Conservation (phyloP, 768 basidiomycete genomes). For the Auriculariales sp. region DNA sequence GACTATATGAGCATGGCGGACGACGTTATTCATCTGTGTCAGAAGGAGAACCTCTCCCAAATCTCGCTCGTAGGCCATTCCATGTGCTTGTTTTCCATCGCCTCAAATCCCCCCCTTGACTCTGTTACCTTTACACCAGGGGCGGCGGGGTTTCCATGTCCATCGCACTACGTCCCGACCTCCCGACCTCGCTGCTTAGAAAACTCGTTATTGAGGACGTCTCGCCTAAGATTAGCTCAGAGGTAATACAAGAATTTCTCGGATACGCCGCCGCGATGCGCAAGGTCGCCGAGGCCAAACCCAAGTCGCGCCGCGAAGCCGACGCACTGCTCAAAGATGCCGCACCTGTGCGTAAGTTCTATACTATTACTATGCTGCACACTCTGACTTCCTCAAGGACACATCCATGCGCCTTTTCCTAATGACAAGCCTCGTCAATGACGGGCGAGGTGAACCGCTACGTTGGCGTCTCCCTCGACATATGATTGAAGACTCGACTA, state of each 20-base stretch:
- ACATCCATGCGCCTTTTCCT: constrained; percentile 65
- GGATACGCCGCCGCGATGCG: constrained; percentile 61
- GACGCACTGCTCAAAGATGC: constrained; percentile 43
- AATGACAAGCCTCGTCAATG: constrained; percentile 59
- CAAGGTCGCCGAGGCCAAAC: constrained; percentile 41
- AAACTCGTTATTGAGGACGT: constrained; percentile 72
- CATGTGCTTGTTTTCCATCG: constrained; percentile 39
- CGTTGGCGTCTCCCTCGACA: constrained; percentile 63
- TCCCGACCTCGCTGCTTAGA: constrained; percentile 27
- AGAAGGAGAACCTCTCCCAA: constrained; percentile 34
- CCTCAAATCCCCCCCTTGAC: too few species aligned
- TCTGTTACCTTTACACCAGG: constrained; percentile 37
- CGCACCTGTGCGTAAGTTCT: constrained; percentile 37
- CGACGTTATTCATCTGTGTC: constrained; percentile 60
- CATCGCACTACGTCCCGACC: constrained; percentile 36
- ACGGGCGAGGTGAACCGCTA: constrained; percentile 21
- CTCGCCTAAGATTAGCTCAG: constrained; percentile 41
- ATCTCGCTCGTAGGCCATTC: constrained; percentile 80
- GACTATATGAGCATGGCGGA: constrained; percentile 66
- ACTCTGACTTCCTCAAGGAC: constrained; percentile 36
- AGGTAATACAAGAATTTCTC: constrained; percentile 46
- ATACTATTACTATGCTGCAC: background rate
- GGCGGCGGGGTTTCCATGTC: constrained; percentile 77
- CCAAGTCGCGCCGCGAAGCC: constrained; percentile 55
- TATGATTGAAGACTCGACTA: constrained; percentile 37